Conservation (phyloP, 2,329 filamentous ascomycete genomes). For the Cladophialophora immunda region DNA sequence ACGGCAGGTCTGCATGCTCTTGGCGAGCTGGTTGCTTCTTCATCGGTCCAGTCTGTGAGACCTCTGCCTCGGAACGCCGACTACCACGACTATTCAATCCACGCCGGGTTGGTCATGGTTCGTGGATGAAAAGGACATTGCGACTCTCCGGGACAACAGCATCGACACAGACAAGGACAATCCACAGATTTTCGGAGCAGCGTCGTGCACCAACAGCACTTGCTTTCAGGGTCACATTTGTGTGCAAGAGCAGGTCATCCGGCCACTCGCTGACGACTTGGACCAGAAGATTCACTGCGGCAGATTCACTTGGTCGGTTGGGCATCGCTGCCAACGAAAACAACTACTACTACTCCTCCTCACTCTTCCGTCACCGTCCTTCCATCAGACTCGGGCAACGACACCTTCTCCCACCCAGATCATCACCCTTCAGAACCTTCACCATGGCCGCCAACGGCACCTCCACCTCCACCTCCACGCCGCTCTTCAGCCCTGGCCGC, state of each 20-base stretch:
- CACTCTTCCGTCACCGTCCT: background rate
- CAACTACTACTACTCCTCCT: background rate
- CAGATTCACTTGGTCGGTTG: background rate
- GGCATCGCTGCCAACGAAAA: background rate
- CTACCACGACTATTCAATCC: background rate
- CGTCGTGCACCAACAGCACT: background rate
- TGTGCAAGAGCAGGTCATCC: background rate
- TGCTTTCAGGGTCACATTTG: background rate
- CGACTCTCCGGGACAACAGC: background rate
- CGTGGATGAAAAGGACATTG: background rate
- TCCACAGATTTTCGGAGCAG: background rate
- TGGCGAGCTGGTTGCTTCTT: background rate
- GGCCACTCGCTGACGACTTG: background rate
- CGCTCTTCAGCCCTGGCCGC: constrained; percentile 29
- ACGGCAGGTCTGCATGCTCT: background rate
- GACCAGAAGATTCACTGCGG: background rate
- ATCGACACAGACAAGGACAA: background rate
- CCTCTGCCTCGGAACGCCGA: background rate
- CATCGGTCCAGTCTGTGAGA: background rate
- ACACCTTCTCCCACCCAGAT: background rate
- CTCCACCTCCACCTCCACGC: background rate
- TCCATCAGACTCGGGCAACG: background rate
- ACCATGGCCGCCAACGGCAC: constrained; percentile 3
- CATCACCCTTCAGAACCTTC: background rate
- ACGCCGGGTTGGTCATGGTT: background rate